phyloP scores from a whole-genome alignment of 352 stramenopile genomes.

The Globisporangium ultimum region DNA sequence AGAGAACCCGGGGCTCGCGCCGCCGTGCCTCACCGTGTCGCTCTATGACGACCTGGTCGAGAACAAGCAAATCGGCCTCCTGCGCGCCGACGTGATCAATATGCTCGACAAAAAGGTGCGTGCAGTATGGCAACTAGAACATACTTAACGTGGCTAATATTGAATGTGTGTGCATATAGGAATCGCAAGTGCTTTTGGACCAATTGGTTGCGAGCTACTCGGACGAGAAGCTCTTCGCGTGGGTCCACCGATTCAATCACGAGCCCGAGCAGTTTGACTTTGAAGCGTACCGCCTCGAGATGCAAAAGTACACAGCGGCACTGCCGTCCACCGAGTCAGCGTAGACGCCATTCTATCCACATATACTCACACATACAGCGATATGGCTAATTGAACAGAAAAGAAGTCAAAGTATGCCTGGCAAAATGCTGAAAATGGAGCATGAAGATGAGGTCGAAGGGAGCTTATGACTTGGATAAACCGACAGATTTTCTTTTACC shows the following conservation, averaged over 20 bases:
- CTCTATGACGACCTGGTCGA: conserved; percentile 72
- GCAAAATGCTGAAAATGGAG: too few species aligned
- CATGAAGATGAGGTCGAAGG: too few species aligned
- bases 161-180: conserved; percentile 17
- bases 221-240: conserved; percentile 60
- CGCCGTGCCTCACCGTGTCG: conserved; percentile 79
- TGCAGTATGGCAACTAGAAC: not conserved
- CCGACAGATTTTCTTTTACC: too few species aligned
- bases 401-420: too few species aligned
- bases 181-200: conserved; percentile 63
- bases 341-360: too few species aligned
- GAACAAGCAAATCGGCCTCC: conserved; percentile 67
- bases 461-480: too few species aligned
- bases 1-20: conserved; percentile 70
- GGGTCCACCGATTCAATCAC: conserved; percentile 87
- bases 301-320: conserved; percentile 23
- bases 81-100: conserved; percentile 83
- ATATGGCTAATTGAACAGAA: not conserved
- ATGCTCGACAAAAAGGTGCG: conserved; percentile 78
- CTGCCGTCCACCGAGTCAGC: not conserved
- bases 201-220: conserved; percentile 69
- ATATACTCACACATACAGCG: too few species aligned
- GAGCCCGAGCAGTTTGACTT: conserved; percentile 82
- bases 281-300: conserved; percentile 58
- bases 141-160: not conserved